Conservation (phyloP, 306 rosid species). For the Alnus glutinosa region DNA sequence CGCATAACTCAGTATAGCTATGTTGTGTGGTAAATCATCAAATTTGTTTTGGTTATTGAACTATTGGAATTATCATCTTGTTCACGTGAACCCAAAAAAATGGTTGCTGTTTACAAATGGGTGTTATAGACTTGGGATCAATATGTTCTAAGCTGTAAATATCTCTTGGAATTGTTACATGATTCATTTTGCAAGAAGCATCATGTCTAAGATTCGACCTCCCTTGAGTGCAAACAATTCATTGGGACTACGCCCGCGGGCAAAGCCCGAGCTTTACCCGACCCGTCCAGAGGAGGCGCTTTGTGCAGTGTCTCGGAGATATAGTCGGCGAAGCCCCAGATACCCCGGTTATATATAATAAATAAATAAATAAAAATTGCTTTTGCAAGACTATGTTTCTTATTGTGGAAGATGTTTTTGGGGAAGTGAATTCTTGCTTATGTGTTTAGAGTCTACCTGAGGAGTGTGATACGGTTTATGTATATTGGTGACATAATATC, state of each 20-base stretch:
- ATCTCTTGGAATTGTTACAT: not conserved
- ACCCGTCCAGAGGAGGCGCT: no score
- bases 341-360: no score
- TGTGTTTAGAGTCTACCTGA: not conserved
- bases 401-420: not conserved
- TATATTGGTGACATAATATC: not conserved
- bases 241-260: no score
- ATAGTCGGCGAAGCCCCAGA: no score
- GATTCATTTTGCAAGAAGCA: not conserved
- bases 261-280: no score
- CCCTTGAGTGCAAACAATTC: no score
- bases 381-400: not conserved
- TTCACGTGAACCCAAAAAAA: not conserved
- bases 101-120: not conserved
- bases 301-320: no score
- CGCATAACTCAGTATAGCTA: not conserved
- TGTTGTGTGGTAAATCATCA: not conserved
- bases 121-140: not conserved
- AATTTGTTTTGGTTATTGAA: not conserved
- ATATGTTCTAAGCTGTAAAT: not conserved
- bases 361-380: not conserved
- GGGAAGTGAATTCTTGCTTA: not conserved
- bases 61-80: not conserved
- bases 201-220: no score
- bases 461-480: not conserved